These are phyloP conservation scores for Hypoxylon subgilvum DNA, from an alignment of 495 filamentous ascomycete species.

Conservation along the genomic window DNA sequence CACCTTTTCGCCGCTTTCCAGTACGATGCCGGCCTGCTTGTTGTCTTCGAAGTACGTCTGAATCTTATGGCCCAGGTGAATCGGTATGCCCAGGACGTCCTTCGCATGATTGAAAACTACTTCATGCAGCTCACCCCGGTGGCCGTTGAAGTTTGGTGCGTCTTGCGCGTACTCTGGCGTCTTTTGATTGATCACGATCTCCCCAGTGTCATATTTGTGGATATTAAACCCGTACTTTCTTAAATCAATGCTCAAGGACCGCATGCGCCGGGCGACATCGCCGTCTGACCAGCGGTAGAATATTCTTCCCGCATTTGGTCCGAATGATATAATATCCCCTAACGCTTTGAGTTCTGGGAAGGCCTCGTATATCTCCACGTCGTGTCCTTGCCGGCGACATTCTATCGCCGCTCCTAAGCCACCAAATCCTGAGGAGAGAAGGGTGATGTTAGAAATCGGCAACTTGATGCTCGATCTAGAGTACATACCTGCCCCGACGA, in stretches of 20 bases:
- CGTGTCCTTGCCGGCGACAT: constrained; percentile 66
- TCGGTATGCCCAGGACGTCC: constrained; percentile 60
- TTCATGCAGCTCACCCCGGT: constrained; percentile 64
- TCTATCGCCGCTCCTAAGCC: constrained; percentile 67
- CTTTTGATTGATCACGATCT: constrained; percentile 63
- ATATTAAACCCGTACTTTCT: constrained; percentile 62
- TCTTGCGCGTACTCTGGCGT: constrained; percentile 51
- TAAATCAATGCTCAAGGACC: constrained; percentile 59
- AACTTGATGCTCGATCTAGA: not conserved
- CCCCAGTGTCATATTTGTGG: constrained; percentile 66
- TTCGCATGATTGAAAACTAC: constrained; percentile 64
- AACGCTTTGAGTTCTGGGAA: constrained; percentile 64
- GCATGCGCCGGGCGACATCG: constrained; percentile 53
- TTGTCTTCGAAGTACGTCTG: constrained; percentile 64
- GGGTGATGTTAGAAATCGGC: not conserved
- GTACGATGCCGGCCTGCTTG: constrained; percentile 57
- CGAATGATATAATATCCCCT: constrained; percentile 70
- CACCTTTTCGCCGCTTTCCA: constrained; percentile 57
- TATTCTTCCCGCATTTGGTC: constrained; percentile 64
- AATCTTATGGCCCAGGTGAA: constrained; percentile 60
- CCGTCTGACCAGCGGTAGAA: constrained; percentile 59
- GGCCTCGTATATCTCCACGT: constrained; percentile 63
- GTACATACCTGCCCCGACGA: constrained; percentile 57
- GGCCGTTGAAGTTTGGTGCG: constrained; percentile 66
- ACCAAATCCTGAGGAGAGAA: constrained; percentile 55